Percentiles rank a stretch among this genome's conserved stretches.
phyloP scores from a whole-genome alignment of 805 yeast species.

The Lipomyces kockii region DNA sequence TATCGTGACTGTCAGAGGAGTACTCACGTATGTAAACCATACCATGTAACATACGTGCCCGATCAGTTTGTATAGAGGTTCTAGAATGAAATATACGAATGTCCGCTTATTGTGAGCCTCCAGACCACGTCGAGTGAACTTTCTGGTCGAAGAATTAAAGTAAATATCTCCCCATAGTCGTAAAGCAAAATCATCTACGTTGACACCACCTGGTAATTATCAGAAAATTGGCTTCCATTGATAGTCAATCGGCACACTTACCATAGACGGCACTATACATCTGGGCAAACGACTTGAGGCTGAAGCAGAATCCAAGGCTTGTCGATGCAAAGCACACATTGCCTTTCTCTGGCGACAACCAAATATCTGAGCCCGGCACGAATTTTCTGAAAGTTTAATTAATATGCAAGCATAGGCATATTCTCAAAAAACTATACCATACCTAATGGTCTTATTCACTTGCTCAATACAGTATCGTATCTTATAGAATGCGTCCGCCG shows the following conservation, averaged over 20 bases:
- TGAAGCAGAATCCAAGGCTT: constrained; percentile 64
- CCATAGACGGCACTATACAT: constrained; percentile 50
- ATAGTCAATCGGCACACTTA: constrained; percentile 25
- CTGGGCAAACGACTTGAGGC: constrained; percentile 65
- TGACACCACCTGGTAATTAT: constrained; percentile 36
- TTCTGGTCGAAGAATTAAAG: constrained; percentile 52
- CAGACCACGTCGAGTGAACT: constrained; percentile 50
- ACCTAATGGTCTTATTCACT: constrained; percentile 58
- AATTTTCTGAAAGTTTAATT: constrained; percentile 2
- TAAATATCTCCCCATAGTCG: constrained; percentile 80
- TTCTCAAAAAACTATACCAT: constrained; percentile 42
- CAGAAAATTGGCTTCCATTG: constrained; percentile 3
- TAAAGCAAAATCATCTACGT: constrained; percentile 52
- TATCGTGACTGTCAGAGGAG: neutral
- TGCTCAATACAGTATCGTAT: constrained; percentile 63
- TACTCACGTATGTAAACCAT: neutral
- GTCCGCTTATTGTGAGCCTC: constrained; percentile 46
- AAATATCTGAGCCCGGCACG: constrained; percentile 17
- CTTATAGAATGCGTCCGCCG: constrained; percentile 72
- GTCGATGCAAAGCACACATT: constrained; percentile 81
- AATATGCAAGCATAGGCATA: neutral
- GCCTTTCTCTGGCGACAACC: constrained; percentile 62
- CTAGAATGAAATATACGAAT: constrained; percentile 68
- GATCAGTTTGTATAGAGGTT: constrained; percentile 79
- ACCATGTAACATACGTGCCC: constrained; percentile 47